Conservation (phyloP, 306 rosid genomes). For the Castanea mollissima region DNA sequence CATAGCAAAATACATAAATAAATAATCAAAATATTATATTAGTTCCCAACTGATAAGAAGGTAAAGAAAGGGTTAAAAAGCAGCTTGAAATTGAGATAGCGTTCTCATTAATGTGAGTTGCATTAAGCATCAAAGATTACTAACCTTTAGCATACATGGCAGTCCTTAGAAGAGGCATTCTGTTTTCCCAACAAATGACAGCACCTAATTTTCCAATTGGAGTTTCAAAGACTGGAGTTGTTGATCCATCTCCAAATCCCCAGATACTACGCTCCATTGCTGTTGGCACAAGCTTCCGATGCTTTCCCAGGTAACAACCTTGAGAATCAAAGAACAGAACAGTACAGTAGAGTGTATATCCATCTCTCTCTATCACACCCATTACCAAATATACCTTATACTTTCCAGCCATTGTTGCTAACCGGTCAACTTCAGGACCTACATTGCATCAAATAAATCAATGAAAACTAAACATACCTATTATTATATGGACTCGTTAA, state of each 20-base stretch:
- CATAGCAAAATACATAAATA: too few relatives aligned
- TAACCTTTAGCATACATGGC: slow-evolving; percentile 94
- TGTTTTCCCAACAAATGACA: slow-evolving; percentile 93
- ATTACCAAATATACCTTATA: slow-evolving; percentile 77
- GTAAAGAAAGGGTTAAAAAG: not conserved
- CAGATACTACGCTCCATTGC: slow-evolving; percentile 74
- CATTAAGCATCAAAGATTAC: slow-evolving; percentile 17
- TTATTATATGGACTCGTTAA: not conserved
- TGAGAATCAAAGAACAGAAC: slow-evolving; percentile 85
- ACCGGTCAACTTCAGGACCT: slow-evolving; percentile 92
- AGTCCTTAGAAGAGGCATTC: slow-evolving; percentile 86
- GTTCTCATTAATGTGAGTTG: not conserved
- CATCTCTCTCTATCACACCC: slow-evolving; percentile 93
- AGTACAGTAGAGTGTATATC: slow-evolving; percentile 88
- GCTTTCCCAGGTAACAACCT: slow-evolving; percentile 86
- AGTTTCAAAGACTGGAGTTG: slow-evolving; percentile 87
- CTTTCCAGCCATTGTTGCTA: slow-evolving; percentile 94
- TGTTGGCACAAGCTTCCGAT: slow-evolving; percentile 90
- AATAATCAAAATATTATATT: too few relatives aligned
- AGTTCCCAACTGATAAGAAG: not conserved
- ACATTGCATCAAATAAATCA: slow-evolving; percentile 8
- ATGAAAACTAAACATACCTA: not conserved
- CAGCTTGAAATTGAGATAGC: not conserved
- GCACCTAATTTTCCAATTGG: slow-evolving; percentile 91
- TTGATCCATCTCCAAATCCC: slow-evolving; percentile 98